Base-by-base conservation (phyloP, 192 early-diverging fungal species). In the Coemansia sp. region DNA sequence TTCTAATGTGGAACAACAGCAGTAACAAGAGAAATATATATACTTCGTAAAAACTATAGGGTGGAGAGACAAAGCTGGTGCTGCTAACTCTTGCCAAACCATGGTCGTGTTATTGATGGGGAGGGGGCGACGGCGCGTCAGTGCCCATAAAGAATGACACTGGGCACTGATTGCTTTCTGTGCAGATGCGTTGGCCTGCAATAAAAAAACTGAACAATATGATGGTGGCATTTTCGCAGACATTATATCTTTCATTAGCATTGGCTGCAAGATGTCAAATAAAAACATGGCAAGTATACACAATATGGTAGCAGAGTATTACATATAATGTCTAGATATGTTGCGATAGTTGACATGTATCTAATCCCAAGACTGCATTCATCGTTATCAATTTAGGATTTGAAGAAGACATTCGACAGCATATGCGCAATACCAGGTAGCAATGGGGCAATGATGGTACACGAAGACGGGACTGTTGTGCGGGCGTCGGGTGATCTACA, bases 331-430 rank as follows among this genome's bases (percentile, higher is more conserved):
- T 14, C 38, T 44, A 44, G 4, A 16, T 44, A 44, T 44, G 38
- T 16, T 16, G 12, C 16, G 3, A 44, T 44, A 44, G 14, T 3
- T 16, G 14, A 14, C 38, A 44, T 44, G 3, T 16, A 4, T 44
- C 38, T 44, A 2, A 44, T 44, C 10, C 38, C 16, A 3, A 44
- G 10, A 44, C 16, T 44, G 9, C 38, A 44, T 44, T 44, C 38
- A 44, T 22, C 14, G 23, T 31, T 7, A 16, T 53, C 14, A 53
- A 5, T 25, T 23, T 69, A 69, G 76, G 76, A 74, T 28, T 44
- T 74, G 58, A 80, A 80, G 58, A 80, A 70, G 65, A 71, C 65
- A 6, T 80, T 80, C 48, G 78, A 80, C 62, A 65, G 60, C 32
- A 74, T 80, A 27, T 80, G 78, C 30, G 63, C 72, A 12, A 51